Evolutionary conservation across 352 stramenopile species (phyloP), one percentile per base, ranked within the genome.

Genomic region (Globisporangium solare): DNA sequence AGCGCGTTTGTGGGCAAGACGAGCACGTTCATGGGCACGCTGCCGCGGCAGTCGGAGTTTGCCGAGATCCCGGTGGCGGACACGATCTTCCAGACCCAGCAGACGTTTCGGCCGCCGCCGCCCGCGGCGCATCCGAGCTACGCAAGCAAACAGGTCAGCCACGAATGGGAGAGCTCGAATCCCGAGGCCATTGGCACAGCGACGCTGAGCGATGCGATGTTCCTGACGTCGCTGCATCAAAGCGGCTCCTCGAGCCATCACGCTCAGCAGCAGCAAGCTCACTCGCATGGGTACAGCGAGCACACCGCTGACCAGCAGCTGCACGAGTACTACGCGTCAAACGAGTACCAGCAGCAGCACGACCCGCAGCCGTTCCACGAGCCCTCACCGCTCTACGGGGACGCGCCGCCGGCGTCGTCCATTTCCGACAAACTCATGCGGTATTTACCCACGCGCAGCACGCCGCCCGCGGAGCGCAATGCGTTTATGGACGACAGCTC

Each of bases 11-110:
- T 56, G 2, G 59, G 59, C 22, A 83, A 85, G 56, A 76, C 66
- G 0, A 81, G 70, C 20, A 62, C 73, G 14, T 82, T 86, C 56
- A 86, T 86, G 76, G 76, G 76, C 22, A 78, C 76, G 0, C 64
- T 86, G 69, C 76, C 75, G 14, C 66, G 76, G 10, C 76, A 82
- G 62, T 60, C 56, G 4, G 71, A 83, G 58, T 83, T 83, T 49
- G 62, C 64, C 17, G 73, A 83, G 53, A 83, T 75, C 24, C 68
- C 70, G 12, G 72, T 85, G 3, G 64, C 75, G 1, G 73, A 85
- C 31, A 74, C 70, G 37, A 67, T 81, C 27, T 79, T 81, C 56
- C 66, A 81, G 49, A 68, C 71, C 20, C 64, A 79, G 62, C 61
- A 69, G 46, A 56, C 58, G 22, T 64, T 64, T 45, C 58, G 58